Base-by-base conservation (phyloP, 2,329 filamentous ascomycete species). In the Byssoonygena ceratinophila region DNA sequence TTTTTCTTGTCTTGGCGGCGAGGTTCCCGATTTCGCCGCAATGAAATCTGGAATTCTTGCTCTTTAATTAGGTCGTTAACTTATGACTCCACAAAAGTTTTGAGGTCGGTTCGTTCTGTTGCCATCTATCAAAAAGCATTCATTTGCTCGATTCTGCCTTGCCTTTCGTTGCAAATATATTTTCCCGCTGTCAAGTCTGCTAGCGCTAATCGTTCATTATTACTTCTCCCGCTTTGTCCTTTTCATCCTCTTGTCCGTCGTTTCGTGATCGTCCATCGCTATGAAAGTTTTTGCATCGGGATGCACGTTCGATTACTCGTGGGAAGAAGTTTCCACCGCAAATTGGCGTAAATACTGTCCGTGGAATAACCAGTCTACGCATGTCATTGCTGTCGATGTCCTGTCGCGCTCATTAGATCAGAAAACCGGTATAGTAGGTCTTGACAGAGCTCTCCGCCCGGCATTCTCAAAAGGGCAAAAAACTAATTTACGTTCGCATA, bases 311-410 rank as follows among this genome's bases (percentile, higher is more conserved):
- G 80, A 95, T 74, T 98, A 98, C 77, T 94, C 91, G 43, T 98
- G 92, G 92, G 88, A 95, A 65, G 91, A 97, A 71, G 92, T 98
- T 32, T 95, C 89, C 23, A 89, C 88, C 12, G 89, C 87, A 67
- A 98, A 98, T 78, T 98, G 92, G 92, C 85, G 83, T 62, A 98
- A 98, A 71, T 98, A 98, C 74, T 94, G 88, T 64, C 91, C 91
- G 18, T 97, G 92, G 91, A 98, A 98, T 75, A 86, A 96, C 70
- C 92, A 95, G 74, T 90, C 87, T n/a, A 87, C 89, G 37, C 92
- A 98, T 71, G 92, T 98, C 60, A 82, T 94, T 59, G 90, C 88
- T 60, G 92, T 97, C 64, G 92, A 98, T 74, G 97, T 91, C 12
- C 72, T 98, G 62, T 84, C 82, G 50, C 86, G 92, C 58, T 68